phyloP scores from a whole-genome alignment of 495 filamentous ascomycete genomes.

The Bathelium albidoporum region DNA sequence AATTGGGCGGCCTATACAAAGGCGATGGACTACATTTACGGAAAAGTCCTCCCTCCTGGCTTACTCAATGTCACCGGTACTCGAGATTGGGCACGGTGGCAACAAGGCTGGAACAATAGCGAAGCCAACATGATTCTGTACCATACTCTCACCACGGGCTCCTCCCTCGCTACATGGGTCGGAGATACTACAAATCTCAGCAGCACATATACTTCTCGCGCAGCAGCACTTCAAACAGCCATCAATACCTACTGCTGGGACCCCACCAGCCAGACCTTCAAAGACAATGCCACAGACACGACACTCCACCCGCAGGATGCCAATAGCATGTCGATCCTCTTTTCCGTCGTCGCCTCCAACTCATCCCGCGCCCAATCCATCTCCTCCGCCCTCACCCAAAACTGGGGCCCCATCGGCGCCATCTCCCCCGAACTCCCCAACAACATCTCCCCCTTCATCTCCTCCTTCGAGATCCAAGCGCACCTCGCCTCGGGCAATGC shows the following conservation, averaged over 20 bases:
- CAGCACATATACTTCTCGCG: conserved; percentile 28
- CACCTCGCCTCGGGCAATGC: conserved; percentile 23
- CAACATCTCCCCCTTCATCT: conserved; percentile 30
- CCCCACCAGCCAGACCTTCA: conserved; percentile 41
- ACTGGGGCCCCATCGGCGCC: conserved; percentile 29
- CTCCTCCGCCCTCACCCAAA: conserved; percentile 20
- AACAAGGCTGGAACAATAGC: conserved; percentile 12
- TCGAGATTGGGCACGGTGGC: conserved; percentile 16
- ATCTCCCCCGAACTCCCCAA: conserved; percentile 24
- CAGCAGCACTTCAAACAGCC: conserved; percentile 7
- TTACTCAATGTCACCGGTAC: conserved; percentile 17
- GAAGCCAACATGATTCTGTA: conserved; percentile 23
- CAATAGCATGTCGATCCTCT: conserved; percentile 25
- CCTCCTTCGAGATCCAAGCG: conserved; percentile 27
- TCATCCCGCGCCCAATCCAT: conserved; percentile 16
- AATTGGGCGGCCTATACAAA: conserved; percentile 10
- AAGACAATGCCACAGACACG: conserved; percentile 17
- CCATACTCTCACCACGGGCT: conserved; percentile 11
- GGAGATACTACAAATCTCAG: conserved; percentile 17
- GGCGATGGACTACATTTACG: conserved; percentile 14
- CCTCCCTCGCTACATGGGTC: conserved; percentile 12
- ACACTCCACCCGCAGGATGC: conserved; percentile 21
- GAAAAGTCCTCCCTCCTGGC: conserved; percentile 13
- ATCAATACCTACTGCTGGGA: conserved; percentile 40
- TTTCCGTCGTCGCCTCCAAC: conserved; percentile 16